Base-by-base conservation (phyloP, 768 basidiomycete genomes). In the Vararia minispora region DNA sequence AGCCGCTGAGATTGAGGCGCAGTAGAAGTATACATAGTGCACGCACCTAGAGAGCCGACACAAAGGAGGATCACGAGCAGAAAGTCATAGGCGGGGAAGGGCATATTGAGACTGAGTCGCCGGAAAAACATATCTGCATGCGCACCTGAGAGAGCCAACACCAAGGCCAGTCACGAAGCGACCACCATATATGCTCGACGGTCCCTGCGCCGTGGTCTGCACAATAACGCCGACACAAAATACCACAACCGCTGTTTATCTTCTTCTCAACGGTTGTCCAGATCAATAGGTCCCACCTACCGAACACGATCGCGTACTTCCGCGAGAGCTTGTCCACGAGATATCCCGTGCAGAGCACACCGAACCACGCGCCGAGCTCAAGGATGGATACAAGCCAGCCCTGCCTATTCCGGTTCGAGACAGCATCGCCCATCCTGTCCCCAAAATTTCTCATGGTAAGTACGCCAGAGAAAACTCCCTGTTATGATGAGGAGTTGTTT, bases 81-180 rank as follows among this genome's bases (percentile, higher is more conserved):
- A 32, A 13, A 54, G 56, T 86, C 86, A 65, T 82, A 85, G 26
- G 87, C 65, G 1, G 85, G 85, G 9, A 88, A 83, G n/a, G 72
- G 70, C 81, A 85, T 85, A 48, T n/a, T n/a, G n/a, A n/a, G n/a
- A n/a, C n/a, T n/a, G n/a, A n/a, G n/a, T n/a, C n/a, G n/a, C n/a
- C n/a, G n/a, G n/a, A n/a, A n/a, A n/a, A n/a, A n/a, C n/a, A n/a
- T n/a, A n/a, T n/a, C n/a, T n/a, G n/a, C n/a, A n/a, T n/a, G n/a
- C n/a, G n/a, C n/a, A n/a, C n/a, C n/a, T 81, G 16, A 87, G 61
- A 3, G 82, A 81, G 9, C 85, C 85, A 13, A 88, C 80, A 34
- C 82, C 85, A 31, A 86, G 58, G 68, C 85, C 85, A 35, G 81
- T 84, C 37, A 87, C 58, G 48, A 83, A 85, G 20, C 84, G 75